Percentiles rank a stretch among this genome's conserved stretches.
Evolutionary conservation across 2,329 filamentous ascomycete species (phyloP).

Genomic region (Fusarium nurragi): DNA sequence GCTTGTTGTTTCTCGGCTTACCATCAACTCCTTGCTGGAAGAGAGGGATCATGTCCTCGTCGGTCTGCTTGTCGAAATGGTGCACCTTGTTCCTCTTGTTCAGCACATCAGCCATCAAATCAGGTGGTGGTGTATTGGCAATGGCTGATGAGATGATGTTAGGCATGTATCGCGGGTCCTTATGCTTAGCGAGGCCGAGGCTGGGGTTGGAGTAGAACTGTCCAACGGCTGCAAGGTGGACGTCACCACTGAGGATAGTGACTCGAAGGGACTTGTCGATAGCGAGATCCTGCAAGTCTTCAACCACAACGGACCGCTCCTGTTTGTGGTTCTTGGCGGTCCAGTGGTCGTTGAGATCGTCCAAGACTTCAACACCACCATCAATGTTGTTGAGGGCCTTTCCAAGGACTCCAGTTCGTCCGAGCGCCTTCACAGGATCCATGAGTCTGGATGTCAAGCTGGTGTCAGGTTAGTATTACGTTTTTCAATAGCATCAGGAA

Average conservation of each 20-base stretch:
- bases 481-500: not conserved
- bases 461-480: conserved; percentile 47
- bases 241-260: conserved; percentile 92
- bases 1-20: conserved; percentile 89
- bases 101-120: conserved; percentile 87
- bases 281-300: conserved; percentile 91
- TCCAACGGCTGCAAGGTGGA: conserved; percentile 90
- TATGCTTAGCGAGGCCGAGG: conserved; percentile 80
- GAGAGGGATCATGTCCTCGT: conserved; percentile 95
- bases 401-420: conserved; percentile 82
- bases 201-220: conserved; percentile 96
- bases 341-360: conserved; percentile 97
- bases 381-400: conserved; percentile 88
- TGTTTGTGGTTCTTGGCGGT: conserved; percentile 93
- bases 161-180: conserved; percentile 95
- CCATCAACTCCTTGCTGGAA: conserved; percentile 91
- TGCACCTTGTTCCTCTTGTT: conserved; percentile 91
- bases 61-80: conserved; percentile 78
- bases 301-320: conserved; percentile 86
- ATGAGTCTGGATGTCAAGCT: conserved; percentile 85
- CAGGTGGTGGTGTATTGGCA: conserved; percentile 88
- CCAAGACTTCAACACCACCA: conserved; percentile 88
- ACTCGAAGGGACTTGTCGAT: conserved; percentile 91
- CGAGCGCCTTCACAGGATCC: conserved; percentile 89
- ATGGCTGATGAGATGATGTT: conserved; percentile 96